These are phyloP conservation scores for Hygrophorus pudorinus DNA, from an alignment of 768 basidiomycete genomes.

Conservation along the genomic window DNA sequence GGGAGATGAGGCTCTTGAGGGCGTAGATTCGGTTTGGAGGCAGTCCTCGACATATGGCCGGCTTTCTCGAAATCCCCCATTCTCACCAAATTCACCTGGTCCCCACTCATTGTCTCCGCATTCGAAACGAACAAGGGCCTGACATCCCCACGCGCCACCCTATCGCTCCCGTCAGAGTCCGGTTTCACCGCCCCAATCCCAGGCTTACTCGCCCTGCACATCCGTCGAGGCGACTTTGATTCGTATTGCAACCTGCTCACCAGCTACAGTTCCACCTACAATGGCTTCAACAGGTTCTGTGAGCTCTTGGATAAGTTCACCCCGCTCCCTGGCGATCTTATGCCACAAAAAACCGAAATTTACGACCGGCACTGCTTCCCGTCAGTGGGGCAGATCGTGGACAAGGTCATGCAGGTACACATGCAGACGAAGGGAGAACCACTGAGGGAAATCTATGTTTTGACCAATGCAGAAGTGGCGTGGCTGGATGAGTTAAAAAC, in stretches of 20 bases:
- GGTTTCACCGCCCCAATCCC: conserved; percentile 20
- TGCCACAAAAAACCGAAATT: conserved; percentile 16
- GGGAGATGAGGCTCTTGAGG: too few relatives aligned
- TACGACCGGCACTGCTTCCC: conserved; percentile 47
- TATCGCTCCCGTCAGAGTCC: conserved; percentile 4
- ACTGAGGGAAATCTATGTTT: conserved; percentile 9
- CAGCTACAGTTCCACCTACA: conserved; percentile 29
- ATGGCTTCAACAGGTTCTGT: conserved; percentile 45
- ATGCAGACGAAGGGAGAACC: conserved; percentile 26
- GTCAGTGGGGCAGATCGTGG: conserved; percentile 25
- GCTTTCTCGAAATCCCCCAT: conserved; percentile 37
- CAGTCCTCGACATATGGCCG: conserved; percentile 35
- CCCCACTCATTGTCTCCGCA: conserved; percentile 43
- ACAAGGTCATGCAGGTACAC: too few relatives aligned
- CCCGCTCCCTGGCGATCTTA: conserved; percentile 12
- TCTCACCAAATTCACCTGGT: conserved; percentile 49
- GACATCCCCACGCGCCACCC: conserved; percentile 13
- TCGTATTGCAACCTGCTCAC: conserved; percentile 37
- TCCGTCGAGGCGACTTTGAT: conserved; percentile 48
- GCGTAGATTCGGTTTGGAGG: conserved; percentile 35
- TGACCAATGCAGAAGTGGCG: conserved; percentile 38
- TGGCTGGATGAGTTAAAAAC: conserved; percentile 40
- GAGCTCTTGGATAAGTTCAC: conserved; percentile 37
- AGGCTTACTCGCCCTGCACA: conserved; percentile 46
- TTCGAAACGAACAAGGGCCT: conserved; percentile 30